phyloP scores from a whole-genome alignment of 805 yeast genomes.

The Barnettozyma wickerhamii region DNA sequence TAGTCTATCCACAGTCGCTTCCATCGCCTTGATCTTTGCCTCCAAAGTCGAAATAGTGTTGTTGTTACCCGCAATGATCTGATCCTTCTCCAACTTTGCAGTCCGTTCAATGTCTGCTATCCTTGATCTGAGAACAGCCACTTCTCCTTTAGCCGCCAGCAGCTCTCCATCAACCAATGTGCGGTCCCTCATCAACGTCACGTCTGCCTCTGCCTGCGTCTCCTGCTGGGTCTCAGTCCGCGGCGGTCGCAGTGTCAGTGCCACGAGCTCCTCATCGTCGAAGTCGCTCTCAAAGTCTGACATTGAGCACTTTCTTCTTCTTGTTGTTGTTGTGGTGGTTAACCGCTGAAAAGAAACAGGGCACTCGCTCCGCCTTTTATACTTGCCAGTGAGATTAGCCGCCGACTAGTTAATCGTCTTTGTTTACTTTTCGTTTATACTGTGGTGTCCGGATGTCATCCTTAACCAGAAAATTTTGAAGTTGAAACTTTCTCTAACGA shows the following conservation, averaged over 20 bases:
- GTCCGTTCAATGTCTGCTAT: slow-evolving; percentile 42
- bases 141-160: slow-evolving; percentile 71
- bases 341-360: no score
- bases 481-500: background rate
- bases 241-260: slow-evolving; percentile 39
- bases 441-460: slow-evolving; percentile 9
- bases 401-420: no score
- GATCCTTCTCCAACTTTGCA: slow-evolving; percentile 25
- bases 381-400: no score
- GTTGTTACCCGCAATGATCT: slow-evolving; percentile 19
- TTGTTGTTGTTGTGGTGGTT: no score
- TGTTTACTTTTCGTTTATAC: background rate
- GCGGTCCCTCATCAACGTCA: background rate
- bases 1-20: slow-evolving; percentile 37
- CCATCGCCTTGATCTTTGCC: slow-evolving; percentile 36
- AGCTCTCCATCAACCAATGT: slow-evolving; percentile 22
- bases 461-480: background rate
- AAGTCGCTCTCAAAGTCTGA: slow-evolving; percentile 34
- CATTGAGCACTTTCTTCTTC: no score
- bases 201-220: background rate
- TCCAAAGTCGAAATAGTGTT: slow-evolving; percentile 24
- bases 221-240: background rate
- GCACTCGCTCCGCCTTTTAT: no score
- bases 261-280: slow-evolving; percentile 42
- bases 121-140: slow-evolving; percentile 69